Conservation (phyloP, 345 rosid species). For the Bretschneidera sinensis region DNA sequence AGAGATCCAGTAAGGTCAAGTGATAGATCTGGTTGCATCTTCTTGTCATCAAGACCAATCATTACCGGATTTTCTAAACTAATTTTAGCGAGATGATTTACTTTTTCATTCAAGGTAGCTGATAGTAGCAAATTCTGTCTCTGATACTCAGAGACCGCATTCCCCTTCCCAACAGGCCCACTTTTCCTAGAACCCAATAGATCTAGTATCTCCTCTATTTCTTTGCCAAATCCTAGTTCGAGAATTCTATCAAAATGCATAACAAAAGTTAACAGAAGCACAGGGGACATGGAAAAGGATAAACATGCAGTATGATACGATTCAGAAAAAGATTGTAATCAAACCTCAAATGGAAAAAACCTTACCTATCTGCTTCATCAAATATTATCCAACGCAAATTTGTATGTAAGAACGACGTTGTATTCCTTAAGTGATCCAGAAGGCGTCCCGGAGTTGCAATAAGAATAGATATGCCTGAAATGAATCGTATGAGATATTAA, state of each 20-base stretch:
- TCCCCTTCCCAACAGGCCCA: conserved; percentile 31
- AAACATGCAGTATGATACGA: neutral
- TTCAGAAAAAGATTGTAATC: neutral
- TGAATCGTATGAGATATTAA: conserved; percentile 6
- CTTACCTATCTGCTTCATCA: conserved; percentile 99
- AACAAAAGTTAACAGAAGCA: conserved; percentile 7
- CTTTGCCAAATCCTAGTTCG: conserved; percentile 93
- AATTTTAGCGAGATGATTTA: conserved; percentile 84
- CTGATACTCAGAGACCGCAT: conserved; percentile 29
- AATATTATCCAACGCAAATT: conserved; percentile 88
- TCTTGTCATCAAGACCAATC: conserved; percentile 74
- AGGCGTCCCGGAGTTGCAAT: conserved; percentile 99
- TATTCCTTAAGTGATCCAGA: conserved; percentile 87
- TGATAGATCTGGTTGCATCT: conserved; percentile 27
- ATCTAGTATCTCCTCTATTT: conserved; percentile 78
- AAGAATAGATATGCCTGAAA: conserved; percentile 78
- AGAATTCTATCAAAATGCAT: conserved; percentile 59
- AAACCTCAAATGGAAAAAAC: neutral
- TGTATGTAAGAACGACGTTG: conserved; percentile 60
- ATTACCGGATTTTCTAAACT: conserved; percentile 71
- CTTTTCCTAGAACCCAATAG: conserved; percentile 60
- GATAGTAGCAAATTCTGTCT: conserved; percentile 89
- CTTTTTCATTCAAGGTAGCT: conserved; percentile 92
- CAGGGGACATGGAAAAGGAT: neutral
- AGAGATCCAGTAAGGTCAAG: conserved; percentile 24